Conservation (phyloP, 176 grass and related monocot species). For the Luzula sylvatica region DNA sequence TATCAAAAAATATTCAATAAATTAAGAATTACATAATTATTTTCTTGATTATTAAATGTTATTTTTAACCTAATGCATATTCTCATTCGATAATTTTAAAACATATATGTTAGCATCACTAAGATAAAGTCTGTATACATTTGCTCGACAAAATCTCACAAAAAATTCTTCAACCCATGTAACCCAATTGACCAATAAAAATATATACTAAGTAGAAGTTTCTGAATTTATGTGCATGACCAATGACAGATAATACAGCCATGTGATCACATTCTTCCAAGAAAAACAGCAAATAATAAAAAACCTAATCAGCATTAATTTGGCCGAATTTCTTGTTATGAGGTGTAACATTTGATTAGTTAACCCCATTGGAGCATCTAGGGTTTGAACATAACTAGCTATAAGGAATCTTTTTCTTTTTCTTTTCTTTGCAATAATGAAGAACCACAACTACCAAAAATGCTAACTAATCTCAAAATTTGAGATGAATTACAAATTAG, state of each 20-base stretch:
- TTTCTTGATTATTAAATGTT: no score
- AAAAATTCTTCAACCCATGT: background rate
- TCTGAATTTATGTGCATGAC: background rate
- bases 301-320: constrained; percentile 2
- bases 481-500: no score
- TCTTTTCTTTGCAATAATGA: background rate
- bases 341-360: background rate
- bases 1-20: no score
- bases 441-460: no score
- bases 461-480: no score
- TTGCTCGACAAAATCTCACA: no score
- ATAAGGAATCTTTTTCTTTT: constrained; percentile 7
- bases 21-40: no score
- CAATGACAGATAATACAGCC: constrained; percentile 1
- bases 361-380: background rate
- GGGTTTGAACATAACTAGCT: background rate
- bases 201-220: no score
- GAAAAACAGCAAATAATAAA: constrained; percentile 6
- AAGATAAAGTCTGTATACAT: no score
- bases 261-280: constrained; percentile 29
- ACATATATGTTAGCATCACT: no score
- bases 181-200: background rate
- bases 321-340: background rate
- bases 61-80: no score
- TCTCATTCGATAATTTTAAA: no score